Conservation (phyloP, 164 flowering plant species). For the Magnolia sinica region DNA sequence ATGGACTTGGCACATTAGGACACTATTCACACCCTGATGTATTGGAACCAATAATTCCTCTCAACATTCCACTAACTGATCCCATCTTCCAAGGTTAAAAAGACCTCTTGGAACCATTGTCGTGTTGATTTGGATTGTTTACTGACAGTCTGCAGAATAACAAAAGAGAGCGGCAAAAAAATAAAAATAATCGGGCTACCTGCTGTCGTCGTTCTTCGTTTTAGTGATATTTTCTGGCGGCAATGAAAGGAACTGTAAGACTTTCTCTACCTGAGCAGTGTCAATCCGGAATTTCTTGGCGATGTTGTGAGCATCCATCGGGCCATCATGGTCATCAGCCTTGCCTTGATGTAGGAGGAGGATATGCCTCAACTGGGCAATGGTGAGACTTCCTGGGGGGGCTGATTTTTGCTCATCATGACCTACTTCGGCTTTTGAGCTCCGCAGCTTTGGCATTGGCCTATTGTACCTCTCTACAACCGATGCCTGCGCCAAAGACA, state of each 20-base stretch:
- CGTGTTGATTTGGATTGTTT: neutral
- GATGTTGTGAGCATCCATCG: conserved; percentile 60
- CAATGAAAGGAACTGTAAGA: conserved; percentile 51
- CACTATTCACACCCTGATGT: neutral
- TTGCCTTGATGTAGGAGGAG: conserved; percentile 70
- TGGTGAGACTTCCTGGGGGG: conserved; percentile 70
- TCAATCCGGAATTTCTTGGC: conserved; percentile 64
- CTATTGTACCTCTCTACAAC: conserved; percentile 59
- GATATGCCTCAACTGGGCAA: conserved; percentile 67
- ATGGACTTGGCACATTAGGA: neutral
- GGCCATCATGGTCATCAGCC: conserved; percentile 66
- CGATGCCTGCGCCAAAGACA: conserved; percentile 43
- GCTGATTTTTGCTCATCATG: conserved; percentile 52
- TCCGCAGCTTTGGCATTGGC: conserved; percentile 83
- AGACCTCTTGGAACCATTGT: too few relatives aligned
- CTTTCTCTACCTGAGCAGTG: conserved; percentile 43
- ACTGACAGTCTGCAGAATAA: neutral
- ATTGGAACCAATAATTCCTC: neutral
- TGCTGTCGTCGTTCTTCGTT: conserved; percentile 24
- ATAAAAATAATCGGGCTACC: neutral
- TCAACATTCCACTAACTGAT: neutral
- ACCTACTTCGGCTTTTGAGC: conserved; percentile 53
- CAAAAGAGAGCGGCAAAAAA: neutral
- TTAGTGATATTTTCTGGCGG: conserved; percentile 54
- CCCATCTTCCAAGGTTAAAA: neutral